Conservation (phyloP, 805 yeast genomes). For the Pichia eremophila region DNA sequence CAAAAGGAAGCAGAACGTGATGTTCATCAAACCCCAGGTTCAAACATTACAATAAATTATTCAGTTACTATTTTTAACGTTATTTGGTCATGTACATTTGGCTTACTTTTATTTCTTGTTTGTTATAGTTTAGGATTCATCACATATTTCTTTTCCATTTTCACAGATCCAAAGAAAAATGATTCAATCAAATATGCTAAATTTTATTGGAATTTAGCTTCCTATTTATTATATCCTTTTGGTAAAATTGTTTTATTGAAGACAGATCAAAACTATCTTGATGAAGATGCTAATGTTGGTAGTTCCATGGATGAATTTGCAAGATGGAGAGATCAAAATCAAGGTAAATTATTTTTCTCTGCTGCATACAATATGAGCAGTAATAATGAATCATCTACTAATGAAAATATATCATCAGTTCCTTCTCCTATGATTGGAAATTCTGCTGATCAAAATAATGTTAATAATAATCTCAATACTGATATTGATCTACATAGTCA, state of each 20-base stretch:
- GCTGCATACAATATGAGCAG: constrained; percentile 18
- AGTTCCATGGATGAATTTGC: constrained; percentile 75
- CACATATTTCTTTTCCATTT: constrained; percentile 35
- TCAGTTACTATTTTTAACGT: constrained; percentile 59
- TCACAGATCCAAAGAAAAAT: constrained; percentile 34
- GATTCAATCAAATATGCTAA: constrained; percentile 54
- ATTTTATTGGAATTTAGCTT: constrained; percentile 51
- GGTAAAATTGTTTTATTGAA: constrained; percentile 78
- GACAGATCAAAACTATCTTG: constrained; percentile 69
- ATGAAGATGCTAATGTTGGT: constrained; percentile 87
- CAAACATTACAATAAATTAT: constrained; percentile 40
- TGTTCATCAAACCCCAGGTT: constrained; percentile 63
- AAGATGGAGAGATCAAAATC: constrained; percentile 77
- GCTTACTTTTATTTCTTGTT: constrained; percentile 46
- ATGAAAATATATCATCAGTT: neutral
- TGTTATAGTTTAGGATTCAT: constrained; percentile 42
- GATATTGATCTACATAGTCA: neutral
- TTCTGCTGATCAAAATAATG: neutral
- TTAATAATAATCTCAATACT: neutral
- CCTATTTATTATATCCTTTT: constrained; percentile 76
- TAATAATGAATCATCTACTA: neutral
- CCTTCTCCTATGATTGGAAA: neutral
- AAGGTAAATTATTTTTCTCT: constrained; percentile 72
- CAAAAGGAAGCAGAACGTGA: constrained; percentile 87
- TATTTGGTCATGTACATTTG: constrained; percentile 69